A percentile compares a stretch with the other conserved stretches of the same genome.
phyloP scores from a whole-genome alignment of 495 filamentous ascomycete species.

The Penicillium paradoxum region DNA sequence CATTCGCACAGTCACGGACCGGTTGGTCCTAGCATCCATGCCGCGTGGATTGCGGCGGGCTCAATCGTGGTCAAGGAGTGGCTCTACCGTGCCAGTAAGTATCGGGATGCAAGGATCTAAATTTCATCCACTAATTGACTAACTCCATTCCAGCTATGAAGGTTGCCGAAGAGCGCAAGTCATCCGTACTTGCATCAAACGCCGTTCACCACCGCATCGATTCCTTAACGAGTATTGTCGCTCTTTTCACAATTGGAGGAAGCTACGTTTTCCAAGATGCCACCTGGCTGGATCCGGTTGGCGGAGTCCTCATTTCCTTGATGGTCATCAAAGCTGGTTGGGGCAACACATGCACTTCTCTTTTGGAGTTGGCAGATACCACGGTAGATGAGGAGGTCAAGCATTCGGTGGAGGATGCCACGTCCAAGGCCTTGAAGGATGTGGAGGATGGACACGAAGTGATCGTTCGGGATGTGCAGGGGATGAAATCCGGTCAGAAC shows the following conservation, averaged over 20 bases:
- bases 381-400: slow-evolving; percentile 80
- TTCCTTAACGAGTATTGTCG: slow-evolving; percentile 89
- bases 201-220: slow-evolving; percentile 95
- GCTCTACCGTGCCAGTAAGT: slow-evolving; percentile 92
- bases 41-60: slow-evolving; percentile 90
- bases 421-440: slow-evolving; percentile 51
- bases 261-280: slow-evolving; percentile 81
- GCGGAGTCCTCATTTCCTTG: slow-evolving; percentile 81
- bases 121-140: slow-evolving; percentile 8
- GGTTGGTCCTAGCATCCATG: slow-evolving; percentile 76
- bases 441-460: slow-evolving; percentile 39
- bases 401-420: slow-evolving; percentile 58
- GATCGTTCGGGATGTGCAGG: slow-evolving; percentile 67
- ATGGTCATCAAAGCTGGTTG: slow-evolving; percentile 91
- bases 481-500: slow-evolving; percentile 92
- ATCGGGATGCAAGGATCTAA: not conserved
- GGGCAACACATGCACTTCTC: slow-evolving; percentile 73
- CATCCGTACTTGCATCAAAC: slow-evolving; percentile 93
- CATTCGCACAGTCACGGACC: slow-evolving; percentile 62
- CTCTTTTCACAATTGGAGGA: slow-evolving; percentile 78
- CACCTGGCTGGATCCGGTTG: slow-evolving; percentile 91
- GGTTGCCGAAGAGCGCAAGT: slow-evolving; percentile 89
- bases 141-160: slow-evolving; percentile 71
- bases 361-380: slow-evolving; percentile 86
- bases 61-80: slow-evolving; percentile 93